Base-by-base conservation (phyloP, 2,329 filamentous ascomycete species). In the Didymella pomorum region DNA sequence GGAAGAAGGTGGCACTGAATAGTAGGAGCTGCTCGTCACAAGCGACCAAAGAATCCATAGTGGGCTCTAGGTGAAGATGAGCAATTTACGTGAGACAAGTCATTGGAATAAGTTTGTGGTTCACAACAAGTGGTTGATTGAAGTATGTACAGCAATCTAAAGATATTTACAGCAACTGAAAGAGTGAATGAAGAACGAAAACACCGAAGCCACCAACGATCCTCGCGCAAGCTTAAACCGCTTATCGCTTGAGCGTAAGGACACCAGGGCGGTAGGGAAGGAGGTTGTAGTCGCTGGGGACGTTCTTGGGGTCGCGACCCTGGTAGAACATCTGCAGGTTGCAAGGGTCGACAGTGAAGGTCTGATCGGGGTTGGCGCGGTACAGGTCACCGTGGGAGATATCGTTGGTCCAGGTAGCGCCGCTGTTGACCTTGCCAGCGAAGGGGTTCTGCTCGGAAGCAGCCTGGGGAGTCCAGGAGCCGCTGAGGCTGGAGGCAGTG, bases 311-410 rank as follows among this genome's bases (percentile, higher is more conserved):
- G 12, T 76, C 70, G 10, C 78, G 75, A 21, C 87, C 87, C 75
- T 89, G 87, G 73, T 88, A 89, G 28, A 90, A 80, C 41, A 89
- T 67, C 77, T 87, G 83, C 68, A 89, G 75, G 69, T 88, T 88
- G 79, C 87, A 89, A 1, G 86, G 79, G 66, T 89, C 84, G 57
- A 90, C 71, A 0, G 83, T 82, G 76, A 87, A 82, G 1, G 86
- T 89, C 78, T 90, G 83, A 66, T 89, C 87, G 2, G 81, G 70
- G 66, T 80, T 83, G 56, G 62, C 79, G 58, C 87, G 82, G 56
- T 89, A 68, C 39, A 89, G 71, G 61, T 89, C 87, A 33, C 87
- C 87, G 67, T 89, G 86, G 69, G 84, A 87, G 70, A 90, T 88
- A 59, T 88, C 86, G 71, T 88, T 84, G 45, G 86, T 88, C 87